A percentile compares a stretch with the other conserved stretches of the same genome.
Conservation (phyloP, 257 asterid genomes). For the Cordia subcordata region DNA sequence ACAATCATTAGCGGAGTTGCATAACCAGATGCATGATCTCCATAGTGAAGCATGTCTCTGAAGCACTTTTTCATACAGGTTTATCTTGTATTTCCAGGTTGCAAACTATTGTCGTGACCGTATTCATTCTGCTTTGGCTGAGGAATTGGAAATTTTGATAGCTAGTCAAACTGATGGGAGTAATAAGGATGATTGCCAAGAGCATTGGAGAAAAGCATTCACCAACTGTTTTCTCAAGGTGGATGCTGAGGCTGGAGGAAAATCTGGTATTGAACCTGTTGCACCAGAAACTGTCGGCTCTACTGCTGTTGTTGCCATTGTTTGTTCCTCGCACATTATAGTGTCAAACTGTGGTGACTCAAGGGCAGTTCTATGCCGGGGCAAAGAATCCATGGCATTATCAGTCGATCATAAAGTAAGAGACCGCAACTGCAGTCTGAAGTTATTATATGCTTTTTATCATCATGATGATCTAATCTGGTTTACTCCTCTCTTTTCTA, state of each 20-base stretch:
- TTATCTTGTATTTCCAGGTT: constrained; percentile 45
- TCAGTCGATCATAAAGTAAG: constrained; percentile 87
- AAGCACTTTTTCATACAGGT: neutral
- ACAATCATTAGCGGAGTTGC: neutral
- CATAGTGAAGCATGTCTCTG: neutral
- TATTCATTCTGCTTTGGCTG: constrained; percentile 57
- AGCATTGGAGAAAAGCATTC: constrained; percentile 68
- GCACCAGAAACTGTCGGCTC: constrained; percentile 96
- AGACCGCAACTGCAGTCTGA: neutral
- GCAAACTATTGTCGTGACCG: constrained; percentile 86
- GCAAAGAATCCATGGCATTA: constrained; percentile 71
- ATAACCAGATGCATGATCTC: neutral
- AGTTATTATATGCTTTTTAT: neutral
- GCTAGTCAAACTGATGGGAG: constrained; percentile 20
- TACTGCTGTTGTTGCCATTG: constrained; percentile 80
- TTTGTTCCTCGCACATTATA: constrained; percentile 91
- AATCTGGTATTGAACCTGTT: constrained; percentile 42
- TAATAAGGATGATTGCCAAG: constrained; percentile 36
- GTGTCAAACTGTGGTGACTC: constrained; percentile 97
- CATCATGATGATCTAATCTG: constrained; percentile 8
- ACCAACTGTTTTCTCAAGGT: constrained; percentile 68
- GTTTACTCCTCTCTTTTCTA: constrained; percentile 10
- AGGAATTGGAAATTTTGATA: constrained; percentile 55
- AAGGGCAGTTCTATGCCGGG: constrained; percentile 92
- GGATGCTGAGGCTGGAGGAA: constrained; percentile 77